A percentile compares a stretch with the other conserved stretches of the same genome.
These are phyloP conservation scores for Calvatia gigantea DNA, from an alignment of 768 basidiomycete genomes.

Conservation along the genomic window DNA sequence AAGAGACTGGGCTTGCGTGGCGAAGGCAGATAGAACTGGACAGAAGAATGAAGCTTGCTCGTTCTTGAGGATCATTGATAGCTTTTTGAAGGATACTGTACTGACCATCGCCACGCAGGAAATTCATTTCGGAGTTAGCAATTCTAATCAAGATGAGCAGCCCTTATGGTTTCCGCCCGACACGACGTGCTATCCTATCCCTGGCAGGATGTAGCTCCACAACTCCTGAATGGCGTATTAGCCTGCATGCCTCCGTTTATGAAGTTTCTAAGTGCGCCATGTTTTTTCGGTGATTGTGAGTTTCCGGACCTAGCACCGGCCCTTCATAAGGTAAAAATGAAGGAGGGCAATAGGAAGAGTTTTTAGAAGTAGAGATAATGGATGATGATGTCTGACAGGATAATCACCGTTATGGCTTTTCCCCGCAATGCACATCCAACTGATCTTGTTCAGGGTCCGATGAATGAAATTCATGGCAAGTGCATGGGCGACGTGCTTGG, in stretches of 20 bases:
- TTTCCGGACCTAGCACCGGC: neutral
- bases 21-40: neutral
- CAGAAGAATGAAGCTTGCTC: neutral
- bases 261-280: neutral
- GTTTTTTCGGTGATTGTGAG: constrained; percentile 1
- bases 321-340: neutral
- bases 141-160: neutral
- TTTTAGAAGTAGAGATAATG: neutral
- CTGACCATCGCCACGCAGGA: neutral
- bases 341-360: neutral
- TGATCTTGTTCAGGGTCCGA: neutral
- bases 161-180: neutral
- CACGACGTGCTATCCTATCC: neutral
- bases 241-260: neutral
- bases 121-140: constrained; percentile 10
- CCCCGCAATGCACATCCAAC: neutral
- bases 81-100: constrained; percentile 12
- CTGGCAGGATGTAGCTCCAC: constrained; percentile 6
- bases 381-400: neutral
- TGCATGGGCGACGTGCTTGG: neutral
- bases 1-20: neutral
- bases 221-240: constrained; percentile 8
- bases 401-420: neutral
- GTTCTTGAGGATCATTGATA: neutral
- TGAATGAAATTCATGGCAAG: neutral